Evolutionary conservation across 768 basidiomycete genomes (phyloP), one percentile per base, ranked within the genome.

Genomic region (Saitozyma sp.): DNA sequence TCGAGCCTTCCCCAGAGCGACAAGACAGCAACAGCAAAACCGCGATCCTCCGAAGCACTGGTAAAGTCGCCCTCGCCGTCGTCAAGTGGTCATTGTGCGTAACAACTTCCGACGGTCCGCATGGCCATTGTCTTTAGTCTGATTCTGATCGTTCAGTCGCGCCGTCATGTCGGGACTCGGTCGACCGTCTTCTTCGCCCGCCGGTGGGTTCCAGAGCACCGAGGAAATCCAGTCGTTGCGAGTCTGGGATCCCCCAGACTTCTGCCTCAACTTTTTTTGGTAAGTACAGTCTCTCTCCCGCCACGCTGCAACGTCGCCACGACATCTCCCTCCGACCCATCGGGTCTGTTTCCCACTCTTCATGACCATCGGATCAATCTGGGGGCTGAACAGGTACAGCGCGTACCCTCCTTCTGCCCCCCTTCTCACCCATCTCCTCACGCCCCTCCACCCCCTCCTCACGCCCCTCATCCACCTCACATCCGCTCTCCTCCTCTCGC

Each of bases 181-280:
- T 17, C 58, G 54, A 55, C 69, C 56, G 8, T 45, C 61, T 41
- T 51, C 29, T 9, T 11, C 17, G 17, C 50, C 50, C 11, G 6
- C 17, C 3, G n/a, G 17, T 6, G 58, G 58, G 3, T 52, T 51
- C 19, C n/a, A 48, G 13, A 48, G n/a, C 14, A 67, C 61, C 50
- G 69, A 67, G 53, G 70, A 65, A 54, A 79, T 79, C 46, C 78
- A 79, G 41, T 58, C 63, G 39, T 52, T 79, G 11, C 63, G 66
- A 42, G 73, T 79, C 9, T 79, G 78, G 78, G 76, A 79, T 66
- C 78, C 78, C 10, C 71, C 70, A 41, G 76, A 77, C 38, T 79
- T 79, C 61, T 71, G 67, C 49, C 62, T 76, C 13, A 66, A 71
- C 14, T 79, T 79, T 53, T 79, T 79, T 67, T 75, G 73, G 75